Evolutionary conservation across 2,329 filamentous ascomycete species (phyloP), one percentile per base, ranked within the genome.

Genomic region (Penicillium sp.): DNA sequence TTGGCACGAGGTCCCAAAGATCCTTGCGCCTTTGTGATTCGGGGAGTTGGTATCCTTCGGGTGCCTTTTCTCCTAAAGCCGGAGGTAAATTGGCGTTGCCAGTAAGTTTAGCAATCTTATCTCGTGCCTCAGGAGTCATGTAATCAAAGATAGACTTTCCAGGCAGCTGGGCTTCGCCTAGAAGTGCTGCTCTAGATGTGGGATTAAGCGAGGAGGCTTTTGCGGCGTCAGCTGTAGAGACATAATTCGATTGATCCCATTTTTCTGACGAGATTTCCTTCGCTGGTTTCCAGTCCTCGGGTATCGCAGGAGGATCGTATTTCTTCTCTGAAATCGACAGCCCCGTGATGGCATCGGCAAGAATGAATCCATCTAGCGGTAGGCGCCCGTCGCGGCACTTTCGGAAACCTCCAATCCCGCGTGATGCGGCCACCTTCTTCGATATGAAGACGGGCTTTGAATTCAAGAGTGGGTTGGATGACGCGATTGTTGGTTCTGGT

Each of bases 91-190:
- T 84, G 3, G 76, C 75, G 56, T 87, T 91, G 1, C 92, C 92
- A 2, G 91, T 91, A 1, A 87, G 87, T 11, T 85, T 81, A 3
- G 83, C 91, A 44, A 99, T 82, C 27, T 87, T 85, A 50, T 93
- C 88, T 60, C 94, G 86, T 4, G 90, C 86, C 34, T 89, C 83
- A 0, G 90, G 81, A 0, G 90, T 90, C 63, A 99, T 82, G 73
- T 90, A 99, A 75, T 97, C 92, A 72, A 97, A 99, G 3, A 99
- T 87, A 0, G 94, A 97, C 76, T 97, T 97, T 0, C 91, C 91
- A 0, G 92, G 92, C 0, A 97, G 79, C 36, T 85, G 83, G 39
- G 84, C 81, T 76, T 97, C 93, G 36, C 92, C 92, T 1, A 97
- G 81, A 0, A 96, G 80, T 4, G 86, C 86, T 13, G 92, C 92